Evolutionary conservation across 1,284 basidiomycete genomes (phyloP), one percentile per base, ranked within the genome.

Genomic region (Farysia itapuensis): DNA sequence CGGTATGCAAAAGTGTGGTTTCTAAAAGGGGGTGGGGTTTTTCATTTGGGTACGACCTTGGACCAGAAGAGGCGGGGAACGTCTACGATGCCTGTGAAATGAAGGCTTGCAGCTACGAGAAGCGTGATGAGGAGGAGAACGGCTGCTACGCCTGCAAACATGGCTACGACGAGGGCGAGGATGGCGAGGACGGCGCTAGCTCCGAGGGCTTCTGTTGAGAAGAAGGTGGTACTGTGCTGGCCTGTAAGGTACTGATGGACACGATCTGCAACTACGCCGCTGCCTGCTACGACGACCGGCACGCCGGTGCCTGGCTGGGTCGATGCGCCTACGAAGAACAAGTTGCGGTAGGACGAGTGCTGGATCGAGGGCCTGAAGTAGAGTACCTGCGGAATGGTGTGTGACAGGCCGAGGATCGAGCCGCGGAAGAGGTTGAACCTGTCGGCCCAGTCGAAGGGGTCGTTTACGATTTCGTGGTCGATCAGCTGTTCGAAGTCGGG

Each of bases 401-500:
- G 78, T 14, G 58, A 67, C 14, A 79, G 49, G 12, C 78, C 78
- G 24, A 79, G 67, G 28, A 79, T 79, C 12, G 70, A 75, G 8
- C 78, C 78, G 30, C 77, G 70, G 57, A 77, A 77, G 16, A 79
- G 64, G 45, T 77, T 77, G 53, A 77, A 77, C 35, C 74, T 76
- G 48, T 75, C 74, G 32, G 59, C 45, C 78, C 78, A 79, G 16
- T 75, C 77, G 49, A 77, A 71, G 0, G 78, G 78, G 53, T 78
- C 68, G 34, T 71, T 58, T 26, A 72, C 45, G 24, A 64, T 53
- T 28, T 72, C 70, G 35, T 61, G 51, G 12, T 45, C 47, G 29
- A 72, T 75, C 21, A 69, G 49, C 3, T 15, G 21, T 39, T 48
- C 63, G 25, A 74, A 61, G 22, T 72, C 70, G 7, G 51, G 48